phyloP scores from a whole-genome alignment of 331 rosid species.

The Malus hybrid region DNA sequence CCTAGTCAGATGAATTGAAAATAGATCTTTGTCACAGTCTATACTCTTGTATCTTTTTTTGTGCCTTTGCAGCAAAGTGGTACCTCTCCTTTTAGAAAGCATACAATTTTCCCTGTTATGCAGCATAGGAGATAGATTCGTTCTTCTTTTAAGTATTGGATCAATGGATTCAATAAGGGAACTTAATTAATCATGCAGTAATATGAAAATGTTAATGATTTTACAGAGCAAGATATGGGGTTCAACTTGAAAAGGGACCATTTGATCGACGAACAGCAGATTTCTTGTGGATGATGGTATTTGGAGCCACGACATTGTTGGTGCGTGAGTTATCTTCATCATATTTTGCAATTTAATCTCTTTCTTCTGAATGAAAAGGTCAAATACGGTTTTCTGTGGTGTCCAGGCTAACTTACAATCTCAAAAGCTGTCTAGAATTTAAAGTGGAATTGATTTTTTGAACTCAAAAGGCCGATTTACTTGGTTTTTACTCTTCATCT shows the following conservation, averaged over 20 bases:
- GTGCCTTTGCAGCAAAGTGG: no score
- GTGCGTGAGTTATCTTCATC: constrained; percentile 30
- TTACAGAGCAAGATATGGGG: constrained; percentile 87
- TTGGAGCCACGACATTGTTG: constrained; percentile 67
- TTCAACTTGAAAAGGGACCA: constrained; percentile 88
- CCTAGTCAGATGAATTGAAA: background rate
- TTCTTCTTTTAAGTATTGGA: background rate
- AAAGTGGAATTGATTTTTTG: background rate
- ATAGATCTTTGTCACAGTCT: background rate
- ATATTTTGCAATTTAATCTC: constrained; percentile 1
- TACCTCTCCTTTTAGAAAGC: background rate
- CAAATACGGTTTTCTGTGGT: background rate
- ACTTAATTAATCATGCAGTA: background rate
- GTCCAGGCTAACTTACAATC: background rate
- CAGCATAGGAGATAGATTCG: background rate
- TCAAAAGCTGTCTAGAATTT: background rate
- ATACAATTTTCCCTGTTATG: background rate
- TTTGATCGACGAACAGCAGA: constrained; percentile 87
- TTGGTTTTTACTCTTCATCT: background rate
- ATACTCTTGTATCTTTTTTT: background rate
- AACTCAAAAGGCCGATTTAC: background rate
- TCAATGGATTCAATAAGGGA: background rate
- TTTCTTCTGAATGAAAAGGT: background rate
- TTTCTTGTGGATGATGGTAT: constrained; percentile 97
- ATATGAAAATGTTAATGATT: constrained; percentile 11